Percentiles rank a stretch among this genome's conserved stretches.
Evolutionary conservation across 768 basidiomycete species (phyloP).

Genomic region (Epithele typhae): DNA sequence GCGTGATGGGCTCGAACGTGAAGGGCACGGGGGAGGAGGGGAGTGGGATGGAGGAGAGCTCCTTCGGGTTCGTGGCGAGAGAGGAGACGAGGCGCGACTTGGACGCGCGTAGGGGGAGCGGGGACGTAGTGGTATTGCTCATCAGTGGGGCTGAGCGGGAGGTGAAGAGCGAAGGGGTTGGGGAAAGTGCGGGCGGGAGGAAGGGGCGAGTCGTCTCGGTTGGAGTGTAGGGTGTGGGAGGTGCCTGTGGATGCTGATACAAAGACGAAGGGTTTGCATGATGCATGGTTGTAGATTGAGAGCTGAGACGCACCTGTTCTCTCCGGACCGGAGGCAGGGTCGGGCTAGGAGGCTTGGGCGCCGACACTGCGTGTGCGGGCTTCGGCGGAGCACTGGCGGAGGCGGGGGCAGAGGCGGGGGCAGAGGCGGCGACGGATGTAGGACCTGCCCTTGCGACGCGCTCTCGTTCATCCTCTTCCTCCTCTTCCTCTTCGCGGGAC

Average conservation of each 20-base stretch:
- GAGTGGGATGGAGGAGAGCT: conserved; percentile 12
- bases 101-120: conserved; percentile 17
- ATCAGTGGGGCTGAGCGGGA: conserved; percentile 5
- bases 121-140: conserved; percentile 16
- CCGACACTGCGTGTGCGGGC: not conserved
- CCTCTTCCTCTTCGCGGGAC: conserved; percentile 74
- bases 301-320: conserved; percentile 5
- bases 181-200: not conserved
- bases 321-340: conserved; percentile 1
- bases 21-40: conserved; percentile 27
- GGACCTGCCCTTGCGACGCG: conserved; percentile 35
- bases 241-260: too few relatives aligned
- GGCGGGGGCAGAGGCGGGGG: too few relatives aligned
- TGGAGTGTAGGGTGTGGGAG: conserved; percentile 25
- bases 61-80: conserved; percentile 26
- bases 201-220: conserved; percentile 15
- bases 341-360: conserved; percentile 6
- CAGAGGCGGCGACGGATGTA: conserved; percentile 4
- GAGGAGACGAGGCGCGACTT: conserved; percentile 30
- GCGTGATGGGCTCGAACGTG: conserved; percentile 18
- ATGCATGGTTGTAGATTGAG: conserved; percentile 14
- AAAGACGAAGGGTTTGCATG: too few relatives aligned
- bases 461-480: conserved; percentile 74
- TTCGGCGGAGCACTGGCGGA: too few relatives aligned
- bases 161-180: too few relatives aligned